Evolutionary conservation across 352 stramenopile species (phyloP), one percentile per base, ranked within the genome.

Genomic region (Phytopythium ostracodes): DNA sequence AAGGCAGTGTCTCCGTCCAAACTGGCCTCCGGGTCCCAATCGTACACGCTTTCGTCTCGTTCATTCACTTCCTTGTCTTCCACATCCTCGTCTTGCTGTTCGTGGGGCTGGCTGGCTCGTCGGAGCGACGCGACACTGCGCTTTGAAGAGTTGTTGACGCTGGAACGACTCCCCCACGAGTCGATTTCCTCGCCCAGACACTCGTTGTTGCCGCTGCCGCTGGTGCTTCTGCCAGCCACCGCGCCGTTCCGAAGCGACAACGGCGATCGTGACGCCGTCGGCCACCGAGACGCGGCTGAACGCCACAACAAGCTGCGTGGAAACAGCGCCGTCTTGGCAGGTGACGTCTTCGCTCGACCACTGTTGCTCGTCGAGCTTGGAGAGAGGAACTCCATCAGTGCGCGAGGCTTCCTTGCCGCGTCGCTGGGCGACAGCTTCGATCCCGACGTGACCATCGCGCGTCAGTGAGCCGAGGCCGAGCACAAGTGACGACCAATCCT

Each of bases 181-280:
- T 54, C 47, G 27, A 38, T 25, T 25, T 60, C 55, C 8, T 60
- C 55, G 3, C 22, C 12, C 24, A 51, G 27, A 27, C 55, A 60
- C 22, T 60, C 55, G 25, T 60, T 60, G 25, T 60, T 60, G 25
- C 55, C 49, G 20, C 24, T 36, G 24, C 24, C 27, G 35, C 52
- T 46, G 24, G 18, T 24, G 25, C 15, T 54, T 38, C 47, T 33
- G 14, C 53, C 53, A 36, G 22, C 27, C 4, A 40, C 12, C 15
- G 55, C 11, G 38, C 33, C 42, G 22, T 52, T 38, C 8, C 55
- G 55, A 3, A 50, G 38, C 18, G 55, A 35, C 7, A 51, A 27
- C 4, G 55, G 40, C 1, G 55, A 42, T 14, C 40, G 25, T 7
- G 55, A 36, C 38, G 40, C 55, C 38, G 27, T 20, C 38, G 55